Percentiles rank a stretch among this genome's conserved stretches.
Evolutionary conservation across 177 flowering plant genomes (phyloP).

Genomic region (Tripterygium wilfordii): DNA sequence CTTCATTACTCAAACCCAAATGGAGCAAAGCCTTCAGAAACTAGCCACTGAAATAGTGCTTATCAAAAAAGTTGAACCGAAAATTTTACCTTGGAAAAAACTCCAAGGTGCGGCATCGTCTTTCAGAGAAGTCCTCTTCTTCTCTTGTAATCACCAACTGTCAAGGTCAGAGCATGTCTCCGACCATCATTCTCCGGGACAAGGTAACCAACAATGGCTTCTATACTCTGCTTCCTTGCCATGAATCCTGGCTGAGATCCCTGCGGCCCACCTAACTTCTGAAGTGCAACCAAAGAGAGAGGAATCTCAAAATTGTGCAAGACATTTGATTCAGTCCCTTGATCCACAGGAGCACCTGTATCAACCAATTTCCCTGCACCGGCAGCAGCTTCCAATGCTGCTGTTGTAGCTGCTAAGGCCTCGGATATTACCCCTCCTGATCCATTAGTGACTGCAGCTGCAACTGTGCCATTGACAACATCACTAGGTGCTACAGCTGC

Average conservation of each 20-base stretch:
- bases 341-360: conserved; percentile 87
- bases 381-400: conserved; percentile 90
- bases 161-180: conserved; percentile 72
- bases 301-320: conserved; percentile 80
- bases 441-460: conserved; percentile 14
- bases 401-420: conserved; percentile 57
- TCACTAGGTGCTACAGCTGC: conserved; percentile 16
- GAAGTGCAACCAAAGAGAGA: conserved; percentile 63
- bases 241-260: conserved; percentile 75
- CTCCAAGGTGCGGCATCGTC: too few relatives aligned
- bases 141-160: conserved; percentile 89
- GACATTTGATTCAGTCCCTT: conserved; percentile 63
- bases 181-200: conserved; percentile 89
- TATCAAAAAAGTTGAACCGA: too few relatives aligned
- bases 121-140: conserved; percentile 80
- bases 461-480: conserved; percentile 15
- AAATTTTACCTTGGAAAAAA: too few relatives aligned
- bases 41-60: too few relatives aligned
- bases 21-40: too few relatives aligned
- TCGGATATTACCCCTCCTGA: conserved; percentile 10
- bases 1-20: too few relatives aligned
- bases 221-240: conserved; percentile 89
- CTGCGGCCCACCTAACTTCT: conserved; percentile 75
- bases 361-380: conserved; percentile 92
- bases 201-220: conserved; percentile 64